Base-by-base conservation (phyloP, 163 green algal genomes). In the Chloroidium sp. region DNA sequence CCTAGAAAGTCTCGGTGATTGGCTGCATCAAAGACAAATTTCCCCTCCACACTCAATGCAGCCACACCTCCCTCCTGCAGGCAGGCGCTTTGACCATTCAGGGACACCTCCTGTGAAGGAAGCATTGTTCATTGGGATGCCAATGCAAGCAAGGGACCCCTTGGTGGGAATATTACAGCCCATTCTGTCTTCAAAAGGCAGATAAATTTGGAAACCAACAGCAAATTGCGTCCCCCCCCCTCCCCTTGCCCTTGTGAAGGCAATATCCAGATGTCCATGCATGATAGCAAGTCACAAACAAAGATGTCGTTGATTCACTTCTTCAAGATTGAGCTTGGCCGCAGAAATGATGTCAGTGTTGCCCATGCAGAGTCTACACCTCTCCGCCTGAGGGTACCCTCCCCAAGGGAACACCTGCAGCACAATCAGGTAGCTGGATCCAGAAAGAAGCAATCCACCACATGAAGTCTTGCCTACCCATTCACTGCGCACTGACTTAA, bases 1-100 rank as follows among this genome's bases (percentile, higher is more conserved):
- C 94, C 94, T 62, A 97, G 82, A 75, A 97, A 96, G 86, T 97
- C 93, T 4, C 84, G 83, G 78, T 98, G 94, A 6, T 80, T 91
- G 62, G 92, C 92, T 0, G 91, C 77, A 58, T 97, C 93, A 81
- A 97, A 97, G 83, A 95, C 87, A 82, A 98, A 98, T 83, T 95
- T 95, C 62, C 93, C 93, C 4, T 78, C 78, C 3, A 90, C 84
- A 4, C 81, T 12, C 79, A 91, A 2, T n/a, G 85, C 86, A n/a
- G 76, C 82, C 74, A 91, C 82, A 4, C 79, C 78, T 8, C 79
- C 77, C 60, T 68, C 59, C 68, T 89, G 82, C 3, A 79, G 59
- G 36, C 36, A 6, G 8, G 4, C 8, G 10, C 4, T 72, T 14
- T 67, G 6, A 75, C 3, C 10, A 62, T 12, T 13, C 2, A 77